Evolutionary conservation across 1,284 basidiomycete species (phyloP), one percentile per base, ranked within the genome.

Genomic region (Hymenochaete sp.): DNA sequence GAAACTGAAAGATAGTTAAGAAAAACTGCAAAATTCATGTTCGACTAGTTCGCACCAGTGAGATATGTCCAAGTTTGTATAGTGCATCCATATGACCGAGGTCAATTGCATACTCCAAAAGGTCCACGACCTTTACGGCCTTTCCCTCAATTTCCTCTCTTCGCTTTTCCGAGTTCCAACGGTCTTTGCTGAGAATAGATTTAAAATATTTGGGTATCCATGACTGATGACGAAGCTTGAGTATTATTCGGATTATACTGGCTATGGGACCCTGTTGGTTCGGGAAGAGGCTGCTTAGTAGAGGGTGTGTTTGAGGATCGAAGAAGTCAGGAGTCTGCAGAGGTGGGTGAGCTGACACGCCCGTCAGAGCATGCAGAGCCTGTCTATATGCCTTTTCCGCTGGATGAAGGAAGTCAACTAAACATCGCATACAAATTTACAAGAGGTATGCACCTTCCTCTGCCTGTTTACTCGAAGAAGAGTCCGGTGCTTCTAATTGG

Each of bases 1-100:
- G 83, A 52, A 85, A 79, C 85, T 87, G 40, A n/a, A 42, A 35
- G 25, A 8, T 7, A 31, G 7, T 18, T 16, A 32, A n/a, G 13
- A 38, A 37, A 25, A n/a, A n/a, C 14, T 6, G 5, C 32, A 35
- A n/a, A 42, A 41, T n/a, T 10, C 6, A 35, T 35, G 21, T 6
- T 8, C 5, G 13, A 5, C 8, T 16, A 35, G 5, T 5, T 66
- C 78, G 55, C 55, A 87, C 85, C 57, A 95, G 62, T 32, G 78
- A 79, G 24, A 93, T 61, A 42, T 81, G 72, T 1, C 76, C 90
- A 6, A 88, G 69, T 2, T 75, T 72, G 53, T 75, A 83, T 42
- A 86, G 62, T 2, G 89, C 90, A 51, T 92, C 87, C 40, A 61
- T 63, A 58, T 88, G 80, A 2, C 91, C 92, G 35, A 84, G 63